These are phyloP conservation scores for Suillus placidus DNA, from an alignment of 768 basidiomycete genomes.

Conservation along the genomic window DNA sequence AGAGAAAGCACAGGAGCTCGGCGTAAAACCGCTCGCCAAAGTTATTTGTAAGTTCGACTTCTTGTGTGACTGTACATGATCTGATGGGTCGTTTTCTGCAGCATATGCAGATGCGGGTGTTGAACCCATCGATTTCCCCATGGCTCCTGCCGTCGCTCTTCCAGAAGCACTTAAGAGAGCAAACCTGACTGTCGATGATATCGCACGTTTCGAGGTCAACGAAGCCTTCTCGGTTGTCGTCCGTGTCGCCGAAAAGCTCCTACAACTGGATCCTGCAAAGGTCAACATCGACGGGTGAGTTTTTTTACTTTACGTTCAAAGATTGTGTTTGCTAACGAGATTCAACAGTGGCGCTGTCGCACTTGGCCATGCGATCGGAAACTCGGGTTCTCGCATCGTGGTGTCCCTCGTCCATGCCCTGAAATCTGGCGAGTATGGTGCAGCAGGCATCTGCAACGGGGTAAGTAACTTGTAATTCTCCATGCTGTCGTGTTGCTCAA, in stretches of 20 bases:
- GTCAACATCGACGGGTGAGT: constrained; percentile 87
- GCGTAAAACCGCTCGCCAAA: constrained; percentile 89
- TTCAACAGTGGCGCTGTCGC: constrained; percentile 87
- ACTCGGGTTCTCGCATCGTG: constrained; percentile 92
- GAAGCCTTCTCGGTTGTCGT: constrained; percentile 98
- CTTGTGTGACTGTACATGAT: not conserved
- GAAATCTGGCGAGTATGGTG: constrained; percentile 90
- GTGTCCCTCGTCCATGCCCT: constrained; percentile 92
- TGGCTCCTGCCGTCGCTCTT: constrained; percentile 89
- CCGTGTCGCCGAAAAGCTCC: constrained; percentile 87
- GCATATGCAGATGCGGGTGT: constrained; percentile 97
- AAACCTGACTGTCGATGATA: constrained; percentile 81
- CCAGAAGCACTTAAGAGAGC: constrained; percentile 88
- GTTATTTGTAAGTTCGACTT: constrained; percentile 73
- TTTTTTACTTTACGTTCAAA: not conserved
- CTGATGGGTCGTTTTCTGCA: constrained; percentile 30
- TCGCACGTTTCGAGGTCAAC: constrained; percentile 94
- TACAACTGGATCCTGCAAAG: constrained; percentile 82
- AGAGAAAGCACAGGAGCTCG: constrained; percentile 88
- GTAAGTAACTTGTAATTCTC: constrained; percentile 49
- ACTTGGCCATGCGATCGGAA: constrained; percentile 95
- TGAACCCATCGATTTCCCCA: constrained; percentile 96
- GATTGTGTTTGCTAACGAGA: constrained; percentile 8
- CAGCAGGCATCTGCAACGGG: constrained; percentile 96
- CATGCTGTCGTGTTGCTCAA: constrained; percentile 11